Conservation (phyloP, 2,329 filamentous ascomycete species). For the Sodiomyces alkalinus region DNA sequence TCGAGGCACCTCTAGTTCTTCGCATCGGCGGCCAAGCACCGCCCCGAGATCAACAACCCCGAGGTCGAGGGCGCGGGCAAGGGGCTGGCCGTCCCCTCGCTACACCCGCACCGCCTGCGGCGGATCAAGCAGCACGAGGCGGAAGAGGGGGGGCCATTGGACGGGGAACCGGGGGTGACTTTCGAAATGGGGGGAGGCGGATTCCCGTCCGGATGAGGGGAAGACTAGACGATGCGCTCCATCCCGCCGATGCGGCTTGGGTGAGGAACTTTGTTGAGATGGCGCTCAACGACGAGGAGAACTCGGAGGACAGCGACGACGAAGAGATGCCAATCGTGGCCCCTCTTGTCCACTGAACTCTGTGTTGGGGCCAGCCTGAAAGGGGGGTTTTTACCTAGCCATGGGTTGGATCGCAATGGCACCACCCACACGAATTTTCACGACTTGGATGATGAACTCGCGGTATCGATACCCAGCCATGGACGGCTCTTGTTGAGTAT, state of each 20-base stretch:
- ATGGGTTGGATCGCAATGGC: too few relatives aligned
- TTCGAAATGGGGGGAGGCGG: constrained; percentile 8
- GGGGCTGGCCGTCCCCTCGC: too few relatives aligned
- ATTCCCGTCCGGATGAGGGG: constrained; percentile 1
- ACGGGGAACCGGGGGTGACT: constrained; percentile 14
- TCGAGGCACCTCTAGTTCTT: constrained; percentile 41
- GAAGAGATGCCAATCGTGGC: too few relatives aligned
- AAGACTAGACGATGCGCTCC: constrained; percentile 16
- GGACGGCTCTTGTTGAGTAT: too few relatives aligned
- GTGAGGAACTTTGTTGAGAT: constrained; percentile 38
- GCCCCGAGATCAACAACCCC: too few relatives aligned
- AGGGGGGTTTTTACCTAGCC: too few relatives aligned
- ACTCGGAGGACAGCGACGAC: constrained; percentile 30
- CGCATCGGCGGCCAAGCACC: constrained; percentile 28
- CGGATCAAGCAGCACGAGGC: constrained; percentile 9
- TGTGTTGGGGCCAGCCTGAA: too few relatives aligned
- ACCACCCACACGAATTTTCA: too few relatives aligned
- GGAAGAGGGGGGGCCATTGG: constrained; percentile 15
- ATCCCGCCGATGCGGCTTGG: constrained; percentile 35
- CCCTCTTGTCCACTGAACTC: too few relatives aligned
- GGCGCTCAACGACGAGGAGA: constrained; percentile 36
- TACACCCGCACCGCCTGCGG: too few relatives aligned
- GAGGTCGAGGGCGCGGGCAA: constrained; percentile 10
- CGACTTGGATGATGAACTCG: too few relatives aligned
- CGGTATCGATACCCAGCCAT: too few relatives aligned